Base-by-base conservation (phyloP, 441 rosid species). In the Pelargonium cotyledonis region DNA sequence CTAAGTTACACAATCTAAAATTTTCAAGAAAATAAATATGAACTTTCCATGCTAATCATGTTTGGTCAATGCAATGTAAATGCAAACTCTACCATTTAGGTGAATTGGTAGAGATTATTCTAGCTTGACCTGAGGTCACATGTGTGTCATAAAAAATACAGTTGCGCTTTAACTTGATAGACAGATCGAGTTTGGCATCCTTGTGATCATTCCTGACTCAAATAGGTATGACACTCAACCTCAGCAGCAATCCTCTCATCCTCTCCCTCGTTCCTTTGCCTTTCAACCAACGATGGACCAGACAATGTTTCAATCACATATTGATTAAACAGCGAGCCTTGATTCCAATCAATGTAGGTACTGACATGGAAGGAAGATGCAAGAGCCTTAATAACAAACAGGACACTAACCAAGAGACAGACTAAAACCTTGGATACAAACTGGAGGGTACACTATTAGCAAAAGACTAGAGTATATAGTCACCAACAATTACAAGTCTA, bases 291-390 rank as follows among this genome's bases (percentile, higher is more conserved):
- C 4, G 96, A 91, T 0, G 89, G 87, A 44, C 95, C 92, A 0
- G 92, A 86, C 4, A 89, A 70, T 12, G 86, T 83, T 70, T 80
- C 89, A 5, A 89, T 89, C 66, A 88, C 84, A 35, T 77, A 92
- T 47, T 88, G 93, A 65, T 83, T 82, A 68, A 88, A 92, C 51
- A 87, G 18, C 0, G 95, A 78, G 4, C 88, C 95, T 65, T 87
- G 92, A 74, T 89, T 89, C 72, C 93, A 72, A 57, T 87, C 96
- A 12, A 89, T 89, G 66, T 92, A 88, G 0, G 96, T 81, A 38
- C 92, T 87, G 0, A 87, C 89, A 58, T 92, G 96, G 68, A 92
- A 92, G 2, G 88, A 87, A 1, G 90, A 86, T 1, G 96, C 93
- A 5, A 88, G 77, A 1, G 84, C 90, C 74, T 92, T 89, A 11